A percentile compares a stretch with the other conserved stretches of the same genome.
These are phyloP conservation scores for Vitis rotundifolia DNA, from an alignment of 164 flowering plant species.

Conservation along the genomic window DNA sequence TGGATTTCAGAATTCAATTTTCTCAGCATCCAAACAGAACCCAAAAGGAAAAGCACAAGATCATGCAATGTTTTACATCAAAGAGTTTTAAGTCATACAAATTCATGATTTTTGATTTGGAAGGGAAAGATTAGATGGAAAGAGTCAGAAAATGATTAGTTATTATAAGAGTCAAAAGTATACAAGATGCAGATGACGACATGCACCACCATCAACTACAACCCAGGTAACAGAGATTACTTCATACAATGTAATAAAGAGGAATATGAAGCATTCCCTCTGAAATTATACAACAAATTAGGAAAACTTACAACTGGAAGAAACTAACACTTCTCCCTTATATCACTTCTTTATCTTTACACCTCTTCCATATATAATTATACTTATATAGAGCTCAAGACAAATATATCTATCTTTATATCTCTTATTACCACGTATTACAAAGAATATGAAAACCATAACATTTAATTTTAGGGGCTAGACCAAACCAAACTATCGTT, in stretches of 20 bases:
- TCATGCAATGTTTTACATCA: no score
- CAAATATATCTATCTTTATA: conserved; percentile 19
- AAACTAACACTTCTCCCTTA: conserved; percentile 34
- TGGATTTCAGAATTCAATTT: no score
- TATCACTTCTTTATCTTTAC: conserved; percentile 21
- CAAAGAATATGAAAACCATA: conserved; percentile 60
- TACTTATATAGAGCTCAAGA: conserved; percentile 5
- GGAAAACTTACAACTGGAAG: conserved; percentile 28
- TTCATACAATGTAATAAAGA: background rate
- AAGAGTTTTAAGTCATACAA: no score
- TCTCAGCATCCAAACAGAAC: no score
- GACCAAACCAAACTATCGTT: conserved; percentile 34
- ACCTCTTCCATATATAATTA: conserved; percentile 18
- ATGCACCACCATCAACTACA: no score
- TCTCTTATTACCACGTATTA: conserved; percentile 50
- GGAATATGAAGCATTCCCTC: conserved; percentile 1
- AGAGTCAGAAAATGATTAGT: no score
- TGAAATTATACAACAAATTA: conserved; percentile 15
- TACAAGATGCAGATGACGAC: no score
- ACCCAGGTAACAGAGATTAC: no score
- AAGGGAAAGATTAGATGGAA: no score
- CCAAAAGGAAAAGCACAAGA: no score
- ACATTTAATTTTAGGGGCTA: conserved; percentile 11
- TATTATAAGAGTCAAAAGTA: no score
- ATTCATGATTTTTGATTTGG: no score